A percentile compares a stretch with the other conserved stretches of the same genome.
These are phyloP conservation scores for Thelonectria olida DNA, from an alignment of 2,329 filamentous ascomycete species.

Conservation along the genomic window DNA sequence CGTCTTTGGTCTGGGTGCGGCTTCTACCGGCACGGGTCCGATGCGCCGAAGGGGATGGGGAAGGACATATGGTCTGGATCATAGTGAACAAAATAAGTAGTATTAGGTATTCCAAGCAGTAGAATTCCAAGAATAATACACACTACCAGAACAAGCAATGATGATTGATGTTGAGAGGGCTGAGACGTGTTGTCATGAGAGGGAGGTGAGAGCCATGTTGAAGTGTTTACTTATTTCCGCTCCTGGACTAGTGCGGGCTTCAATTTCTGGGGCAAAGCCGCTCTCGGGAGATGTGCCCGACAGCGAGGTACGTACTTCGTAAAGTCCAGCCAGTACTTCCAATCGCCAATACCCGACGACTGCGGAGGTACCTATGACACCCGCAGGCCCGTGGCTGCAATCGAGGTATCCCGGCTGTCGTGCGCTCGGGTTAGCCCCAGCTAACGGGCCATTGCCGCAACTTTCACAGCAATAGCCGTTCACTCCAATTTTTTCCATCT, in stretches of 20 bases:
- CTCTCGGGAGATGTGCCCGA: conserved; percentile 27
- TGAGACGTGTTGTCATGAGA: background rate
- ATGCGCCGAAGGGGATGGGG: conserved; percentile 29
- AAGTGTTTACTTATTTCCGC: conserved; percentile 45
- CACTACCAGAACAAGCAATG: background rate
- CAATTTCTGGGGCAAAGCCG: conserved; percentile 19
- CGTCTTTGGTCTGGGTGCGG: conserved; percentile 15
- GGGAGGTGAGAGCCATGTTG: conserved; percentile 10
- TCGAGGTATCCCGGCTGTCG: conserved; percentile 30
- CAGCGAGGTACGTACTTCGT: no score
- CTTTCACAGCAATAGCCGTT: conserved; percentile 34
- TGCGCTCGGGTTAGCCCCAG: conserved; percentile 16
- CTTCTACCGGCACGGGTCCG: conserved; percentile 3
- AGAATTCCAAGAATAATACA: background rate
- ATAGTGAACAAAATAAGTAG: background rate
- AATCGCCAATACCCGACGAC: conserved; percentile 20
- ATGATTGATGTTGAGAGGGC: background rate
- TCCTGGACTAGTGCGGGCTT: conserved; percentile 36
- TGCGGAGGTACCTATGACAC: conserved; percentile 23
- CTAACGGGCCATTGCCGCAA: conserved; percentile 41
- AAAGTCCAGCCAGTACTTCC: no score
- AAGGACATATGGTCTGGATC: conserved; percentile 2
- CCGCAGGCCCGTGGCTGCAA: background rate
- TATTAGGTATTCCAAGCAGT: background rate
- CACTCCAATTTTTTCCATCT: conserved; percentile 45